Evolutionary conservation across 23 red algal genomes (phyloP).

Genomic region (Gracilaria vermiculophylla): DNA sequence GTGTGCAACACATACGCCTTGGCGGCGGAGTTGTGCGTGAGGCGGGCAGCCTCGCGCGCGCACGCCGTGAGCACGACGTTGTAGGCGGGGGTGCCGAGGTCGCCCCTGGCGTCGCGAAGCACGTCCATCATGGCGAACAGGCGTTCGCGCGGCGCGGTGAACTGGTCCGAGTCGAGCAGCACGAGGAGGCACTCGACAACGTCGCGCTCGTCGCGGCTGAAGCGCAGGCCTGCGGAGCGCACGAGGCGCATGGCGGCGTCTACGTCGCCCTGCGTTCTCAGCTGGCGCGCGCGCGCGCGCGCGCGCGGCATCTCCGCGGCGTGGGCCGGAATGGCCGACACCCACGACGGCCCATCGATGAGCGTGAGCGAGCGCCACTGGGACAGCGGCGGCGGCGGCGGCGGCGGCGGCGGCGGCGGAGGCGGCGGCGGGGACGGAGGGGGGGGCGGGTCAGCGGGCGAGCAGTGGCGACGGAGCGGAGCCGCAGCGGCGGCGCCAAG

Average conservation of each 20-base stretch:
- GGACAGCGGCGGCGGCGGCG: not conserved
- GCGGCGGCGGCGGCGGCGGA: not conserved
- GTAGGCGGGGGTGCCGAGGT: not conserved
- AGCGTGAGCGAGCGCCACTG: not conserved
- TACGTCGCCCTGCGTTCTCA: not conserved
- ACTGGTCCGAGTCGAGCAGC: not conserved
- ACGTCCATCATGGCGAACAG: slow-evolving; percentile 31
- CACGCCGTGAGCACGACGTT: slow-evolving; percentile 55
- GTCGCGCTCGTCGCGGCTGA: slow-evolving; percentile 12
- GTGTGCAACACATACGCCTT: not conserved
- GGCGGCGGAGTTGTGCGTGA: slow-evolving; percentile 20
- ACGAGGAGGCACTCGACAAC: slow-evolving; percentile 39
- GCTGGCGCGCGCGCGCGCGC: slow-evolving; percentile 4
- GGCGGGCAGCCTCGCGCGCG: slow-evolving; percentile 6
- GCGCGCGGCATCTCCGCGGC: not conserved
- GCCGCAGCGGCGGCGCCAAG: too few species aligned
- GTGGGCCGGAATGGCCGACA: not conserved
- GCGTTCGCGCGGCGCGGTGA: slow-evolving; percentile 22
- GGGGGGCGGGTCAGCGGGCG: not conserved
- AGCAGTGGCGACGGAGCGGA: not conserved
- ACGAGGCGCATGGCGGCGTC: not conserved
- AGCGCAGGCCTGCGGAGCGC: not conserved
- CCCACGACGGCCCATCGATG: slow-evolving; percentile 38
- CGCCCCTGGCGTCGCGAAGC: not conserved
- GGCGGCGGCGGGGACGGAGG: not conserved